Percentiles rank a stretch among this genome's conserved stretches.
Conservation (phyloP, 1,284 basidiomycete genomes). For the Sanguinoderma infundibulare region DNA sequence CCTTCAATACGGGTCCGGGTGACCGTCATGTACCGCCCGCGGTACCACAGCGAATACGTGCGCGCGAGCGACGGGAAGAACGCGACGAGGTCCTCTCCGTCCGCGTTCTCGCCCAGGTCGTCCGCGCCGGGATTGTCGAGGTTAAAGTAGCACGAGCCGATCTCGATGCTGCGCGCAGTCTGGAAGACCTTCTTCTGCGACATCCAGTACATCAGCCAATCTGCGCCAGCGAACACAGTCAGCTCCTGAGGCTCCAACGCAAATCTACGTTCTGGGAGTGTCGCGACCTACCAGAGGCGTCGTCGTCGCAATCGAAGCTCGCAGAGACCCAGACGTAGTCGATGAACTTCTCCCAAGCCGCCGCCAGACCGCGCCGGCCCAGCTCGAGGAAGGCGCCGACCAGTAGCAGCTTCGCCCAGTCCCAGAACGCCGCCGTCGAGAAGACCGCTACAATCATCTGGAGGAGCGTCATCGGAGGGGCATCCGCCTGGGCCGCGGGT, state of each 20-base stretch:
- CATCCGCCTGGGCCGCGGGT: background rate
- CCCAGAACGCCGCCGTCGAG: constrained; percentile 54
- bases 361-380: constrained; percentile 48
- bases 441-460: constrained; percentile 46
- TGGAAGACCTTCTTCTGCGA: constrained; percentile 16
- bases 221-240: background rate
- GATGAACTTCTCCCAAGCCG: constrained; percentile 48
- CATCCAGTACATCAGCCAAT: constrained; percentile 25
- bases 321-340: constrained; percentile 67
- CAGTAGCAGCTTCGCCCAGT: constrained; percentile 67
- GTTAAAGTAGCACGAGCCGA: constrained; percentile 7
- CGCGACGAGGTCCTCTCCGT: constrained; percentile 38
- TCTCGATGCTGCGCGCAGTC: constrained; percentile 16
- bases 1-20: constrained; percentile 40
- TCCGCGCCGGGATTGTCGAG: constrained; percentile 2
- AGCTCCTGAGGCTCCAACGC: no score
- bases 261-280: no score
- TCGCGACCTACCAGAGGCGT: constrained; percentile 60
- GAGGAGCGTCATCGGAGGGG: constrained; percentile 26
- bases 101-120: constrained; percentile 28
- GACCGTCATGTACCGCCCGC: constrained; percentile 50
- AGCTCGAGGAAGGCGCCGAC: constrained; percentile 66
- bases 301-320: constrained; percentile 61
- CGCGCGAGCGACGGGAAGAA: constrained; percentile 52
- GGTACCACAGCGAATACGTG: constrained; percentile 55